Evolutionary conservation across 2,329 filamentous ascomycete species (phyloP).

Genomic region (Teratosphaeria destructans): DNA sequence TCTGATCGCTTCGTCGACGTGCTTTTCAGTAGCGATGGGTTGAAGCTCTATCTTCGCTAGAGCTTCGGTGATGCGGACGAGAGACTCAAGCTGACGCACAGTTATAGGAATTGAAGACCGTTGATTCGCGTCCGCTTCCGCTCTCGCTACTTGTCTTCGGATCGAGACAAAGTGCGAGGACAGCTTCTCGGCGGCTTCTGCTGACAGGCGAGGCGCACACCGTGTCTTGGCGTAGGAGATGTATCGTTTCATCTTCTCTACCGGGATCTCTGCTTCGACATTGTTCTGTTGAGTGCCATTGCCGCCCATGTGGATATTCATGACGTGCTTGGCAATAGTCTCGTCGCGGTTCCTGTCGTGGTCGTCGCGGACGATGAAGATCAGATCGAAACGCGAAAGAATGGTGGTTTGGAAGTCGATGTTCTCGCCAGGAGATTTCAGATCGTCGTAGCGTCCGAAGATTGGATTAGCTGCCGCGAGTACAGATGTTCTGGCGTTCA

Average conservation of each 20-base stretch:
- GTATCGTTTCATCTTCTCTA: conserved; percentile 96
- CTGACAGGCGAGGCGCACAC: conserved; percentile 81
- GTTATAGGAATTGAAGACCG: conserved; percentile 95
- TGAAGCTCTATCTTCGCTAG: conserved; percentile 84
- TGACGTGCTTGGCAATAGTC: conserved; percentile 90
- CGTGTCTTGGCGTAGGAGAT: conserved; percentile 96
- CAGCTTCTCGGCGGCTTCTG: conserved; percentile 88
- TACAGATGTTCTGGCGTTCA: conserved; percentile 91
- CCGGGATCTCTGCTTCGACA: conserved; percentile 65
- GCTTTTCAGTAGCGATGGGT: conserved; percentile 74
- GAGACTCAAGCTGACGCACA: conserved; percentile 90
- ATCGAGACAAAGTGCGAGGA: conserved; percentile 97
- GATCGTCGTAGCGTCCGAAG: conserved; percentile 93
- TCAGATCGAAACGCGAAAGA: conserved; percentile 97
- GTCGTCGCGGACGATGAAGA: conserved; percentile 95
- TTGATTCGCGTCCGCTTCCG: conserved; percentile 79
- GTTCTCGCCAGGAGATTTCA: conserved; percentile 95
- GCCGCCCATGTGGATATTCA: conserved; percentile 92
- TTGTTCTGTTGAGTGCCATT: conserved; percentile 60
- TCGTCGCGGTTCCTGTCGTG: conserved; percentile 85
- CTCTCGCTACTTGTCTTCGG: conserved; percentile 81
- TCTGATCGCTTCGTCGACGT: conserved; percentile 95
- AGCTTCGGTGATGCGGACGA: conserved; percentile 92
- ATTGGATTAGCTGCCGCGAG: conserved; percentile 94
- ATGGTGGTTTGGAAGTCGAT: conserved; percentile 99